Evolutionary conservation across 2,329 filamentous ascomycete species (phyloP).

Genomic region (Nakataea oryzae): DNA sequence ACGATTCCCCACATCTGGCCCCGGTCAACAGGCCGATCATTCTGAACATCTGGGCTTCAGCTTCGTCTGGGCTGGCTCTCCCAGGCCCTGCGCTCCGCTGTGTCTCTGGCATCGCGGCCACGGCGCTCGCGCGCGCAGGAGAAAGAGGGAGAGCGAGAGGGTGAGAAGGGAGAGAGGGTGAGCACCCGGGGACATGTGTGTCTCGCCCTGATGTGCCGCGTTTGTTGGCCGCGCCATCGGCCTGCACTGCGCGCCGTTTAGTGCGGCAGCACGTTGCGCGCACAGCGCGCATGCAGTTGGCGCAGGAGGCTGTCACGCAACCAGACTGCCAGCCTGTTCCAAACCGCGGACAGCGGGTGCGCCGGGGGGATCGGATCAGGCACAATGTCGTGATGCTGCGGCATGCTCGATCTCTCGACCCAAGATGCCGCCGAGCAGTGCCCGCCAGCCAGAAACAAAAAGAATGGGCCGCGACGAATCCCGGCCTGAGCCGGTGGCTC

Average conservation of each 20-base stretch:
- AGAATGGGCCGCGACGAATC: neutral
- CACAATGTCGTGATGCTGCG: too few species aligned
- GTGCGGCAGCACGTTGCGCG: too few species aligned
- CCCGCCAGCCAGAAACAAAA: neutral
- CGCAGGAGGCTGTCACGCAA: too few species aligned
- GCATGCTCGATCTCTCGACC: neutral
- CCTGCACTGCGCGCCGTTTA: neutral
- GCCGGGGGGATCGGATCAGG: too few species aligned
- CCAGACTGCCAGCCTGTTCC: too few species aligned
- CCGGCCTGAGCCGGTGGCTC: neutral
- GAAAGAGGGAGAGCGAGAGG: too few species aligned
- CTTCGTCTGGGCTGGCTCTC: neutral
- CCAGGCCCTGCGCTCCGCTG: neutral
- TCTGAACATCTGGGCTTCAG: neutral
- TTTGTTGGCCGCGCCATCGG: neutral
- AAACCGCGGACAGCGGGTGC: too few species aligned
- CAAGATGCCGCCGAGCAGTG: neutral
- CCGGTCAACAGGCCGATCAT: slow-evolving; percentile 3
- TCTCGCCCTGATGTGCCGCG: neutral
- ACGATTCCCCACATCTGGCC: slow-evolving; percentile 2
- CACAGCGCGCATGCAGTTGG: too few species aligned
- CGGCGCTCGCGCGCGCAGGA: neutral
- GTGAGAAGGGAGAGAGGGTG: too few species aligned
- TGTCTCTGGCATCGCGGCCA: neutral
- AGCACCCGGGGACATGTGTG: too few species aligned